These are phyloP conservation scores for Cryphonectria nitschkei DNA, from an alignment of 2,329 filamentous ascomycete species.

Conservation along the genomic window DNA sequence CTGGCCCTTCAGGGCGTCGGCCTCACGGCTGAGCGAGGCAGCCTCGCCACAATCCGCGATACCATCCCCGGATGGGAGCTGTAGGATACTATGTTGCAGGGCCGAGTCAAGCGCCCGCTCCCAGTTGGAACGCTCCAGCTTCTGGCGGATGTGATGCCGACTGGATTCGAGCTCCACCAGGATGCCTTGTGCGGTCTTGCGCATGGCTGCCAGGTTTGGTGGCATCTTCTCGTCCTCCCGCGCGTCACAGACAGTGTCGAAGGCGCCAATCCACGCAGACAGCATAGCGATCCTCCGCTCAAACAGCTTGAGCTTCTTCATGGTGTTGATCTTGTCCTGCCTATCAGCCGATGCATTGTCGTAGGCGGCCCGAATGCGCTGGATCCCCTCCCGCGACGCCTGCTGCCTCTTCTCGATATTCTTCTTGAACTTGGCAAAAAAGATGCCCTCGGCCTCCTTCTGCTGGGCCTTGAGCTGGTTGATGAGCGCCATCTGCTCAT, in stretches of 20 bases:
- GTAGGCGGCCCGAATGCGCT: constrained; percentile 80
- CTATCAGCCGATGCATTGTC: constrained; percentile 79
- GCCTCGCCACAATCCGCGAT: constrained; percentile 68
- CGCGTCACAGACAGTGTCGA: constrained; percentile 78
- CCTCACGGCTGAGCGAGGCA: constrained; percentile 75
- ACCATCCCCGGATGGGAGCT: constrained; percentile 73
- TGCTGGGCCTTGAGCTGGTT: constrained; percentile 94
- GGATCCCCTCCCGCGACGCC: constrained; percentile 75
- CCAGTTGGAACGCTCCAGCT: constrained; percentile 80
- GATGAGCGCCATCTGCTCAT: constrained; percentile 96
- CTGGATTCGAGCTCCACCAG: constrained; percentile 87
- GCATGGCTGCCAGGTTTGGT: constrained; percentile 71
- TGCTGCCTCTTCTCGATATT: constrained; percentile 82
- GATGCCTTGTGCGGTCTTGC: constrained; percentile 87
- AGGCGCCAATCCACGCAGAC: constrained; percentile 91
- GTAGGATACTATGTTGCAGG: constrained; percentile 79
- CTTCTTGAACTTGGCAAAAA: constrained; percentile 88
- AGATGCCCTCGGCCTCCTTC: constrained; percentile 80
- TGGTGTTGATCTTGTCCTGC: constrained; percentile 75
- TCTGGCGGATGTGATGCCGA: constrained; percentile 87
- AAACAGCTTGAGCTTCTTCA: constrained; percentile 81
- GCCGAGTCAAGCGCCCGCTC: constrained; percentile 86
- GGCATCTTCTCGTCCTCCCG: constrained; percentile 73
- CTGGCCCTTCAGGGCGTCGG: constrained; percentile 81
- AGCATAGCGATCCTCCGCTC: constrained; percentile 84